Base-by-base conservation (phyloP, 441 rosid genomes). In the Euphorbia schlechtendalii region DNA sequence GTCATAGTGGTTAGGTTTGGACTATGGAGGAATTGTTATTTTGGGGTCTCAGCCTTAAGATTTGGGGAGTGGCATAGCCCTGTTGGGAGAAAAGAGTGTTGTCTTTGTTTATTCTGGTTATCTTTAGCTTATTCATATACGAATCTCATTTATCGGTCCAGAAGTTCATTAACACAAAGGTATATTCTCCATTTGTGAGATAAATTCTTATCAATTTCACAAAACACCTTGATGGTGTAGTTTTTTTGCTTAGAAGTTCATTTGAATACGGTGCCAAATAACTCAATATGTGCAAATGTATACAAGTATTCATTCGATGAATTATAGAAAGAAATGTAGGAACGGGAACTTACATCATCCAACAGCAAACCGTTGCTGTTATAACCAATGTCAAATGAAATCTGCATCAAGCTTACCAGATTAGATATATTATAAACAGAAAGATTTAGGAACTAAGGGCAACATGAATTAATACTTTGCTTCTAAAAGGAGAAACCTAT, bases 281-380 rank as follows among this genome's bases (percentile, higher is more conserved):
- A 57, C n/a, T 12, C n/a, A 61, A 3, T 12, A 52, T 56, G 40
- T 62, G 43, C 45, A 48, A 12, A 5, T 4, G 15, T 10, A 21
- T 20, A 48, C 3, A 3, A 12, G 41, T 1, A 32, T 25, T 27
- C 56, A 48, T 8, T 7, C 13, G 13, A 40, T 24, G 27, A 49
- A 56, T 15, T 53, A 41, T 10, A 61, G 63, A 36, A 14, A 13
- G 66, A 68, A 61, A 36, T 14, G 30, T 17, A 45, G 45, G 62
- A 43, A 74, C 21, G 51, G 55, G 58, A 77, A 79, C 96, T 85
- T 84, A 94, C 99, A 94, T 94, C 98, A 94, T 91, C 99, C 99
- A 91, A 74, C 99, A 94, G 74, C 96, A 89, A 62, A 86, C 87
- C 32, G 93, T 86, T 10, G 99, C 98, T 15, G 96, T 94, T 58